Evolutionary conservation across 2,329 filamentous ascomycete species (phyloP).

Genomic region (Rugonectria rugulosa): DNA sequence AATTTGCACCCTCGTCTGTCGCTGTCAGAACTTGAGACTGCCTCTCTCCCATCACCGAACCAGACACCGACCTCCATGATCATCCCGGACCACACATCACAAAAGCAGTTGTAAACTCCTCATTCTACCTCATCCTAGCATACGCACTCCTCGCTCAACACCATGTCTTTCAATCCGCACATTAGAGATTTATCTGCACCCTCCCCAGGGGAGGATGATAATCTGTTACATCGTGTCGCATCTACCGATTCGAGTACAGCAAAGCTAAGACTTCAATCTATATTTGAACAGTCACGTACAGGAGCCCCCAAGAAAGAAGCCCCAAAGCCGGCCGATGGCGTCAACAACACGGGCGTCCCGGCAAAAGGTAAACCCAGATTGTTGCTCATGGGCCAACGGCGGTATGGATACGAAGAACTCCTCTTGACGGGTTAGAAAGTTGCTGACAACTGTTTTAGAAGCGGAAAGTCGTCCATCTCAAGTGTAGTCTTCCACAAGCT

Average conservation of each 20-base stretch:
- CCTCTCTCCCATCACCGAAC: too few relatives aligned
- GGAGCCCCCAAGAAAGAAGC: slow-evolving; percentile 59
- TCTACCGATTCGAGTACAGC: slow-evolving; percentile 60
- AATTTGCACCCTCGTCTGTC: not conserved
- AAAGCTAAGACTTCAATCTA: slow-evolving; percentile 68
- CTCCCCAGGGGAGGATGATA: slow-evolving; percentile 34
- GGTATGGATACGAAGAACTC: slow-evolving; percentile 61
- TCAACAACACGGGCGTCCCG: slow-evolving; percentile 49
- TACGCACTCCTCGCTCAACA: not conserved
- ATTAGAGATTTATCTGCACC: slow-evolving; percentile 36
- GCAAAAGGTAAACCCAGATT: slow-evolving; percentile 80
- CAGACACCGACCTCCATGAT: not conserved
- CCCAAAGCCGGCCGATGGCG: slow-evolving; percentile 49
- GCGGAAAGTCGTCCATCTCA: slow-evolving; percentile 97
- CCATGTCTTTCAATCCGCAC: slow-evolving; percentile 46
- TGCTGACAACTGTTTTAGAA: slow-evolving; percentile 62
- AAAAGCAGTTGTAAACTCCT: not conserved
- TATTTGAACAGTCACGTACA: slow-evolving; percentile 67
- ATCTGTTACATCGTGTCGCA: slow-evolving; percentile 42
- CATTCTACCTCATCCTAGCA: not conserved
- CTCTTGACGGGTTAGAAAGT: not conserved
- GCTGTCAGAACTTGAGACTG: not conserved
- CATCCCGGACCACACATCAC: not conserved
- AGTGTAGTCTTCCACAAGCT: slow-evolving; percentile 99
- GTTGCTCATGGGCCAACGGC: slow-evolving; percentile 92